Conservation (phyloP, 2,329 filamentous ascomycete genomes). For the Ambrosiella beaveri region DNA sequence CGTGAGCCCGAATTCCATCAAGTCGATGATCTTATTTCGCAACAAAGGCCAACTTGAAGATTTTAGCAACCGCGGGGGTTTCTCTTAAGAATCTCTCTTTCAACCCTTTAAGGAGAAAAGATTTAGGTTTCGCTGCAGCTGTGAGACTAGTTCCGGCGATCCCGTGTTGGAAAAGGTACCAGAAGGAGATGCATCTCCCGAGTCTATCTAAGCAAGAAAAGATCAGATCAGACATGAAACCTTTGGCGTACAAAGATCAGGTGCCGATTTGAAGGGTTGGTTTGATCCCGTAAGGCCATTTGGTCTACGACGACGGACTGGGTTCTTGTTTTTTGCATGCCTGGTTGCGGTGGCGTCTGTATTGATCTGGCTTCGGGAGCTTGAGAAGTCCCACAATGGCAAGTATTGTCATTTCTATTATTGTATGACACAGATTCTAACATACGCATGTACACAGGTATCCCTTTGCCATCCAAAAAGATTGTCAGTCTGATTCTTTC, state of each 20-base stretch:
- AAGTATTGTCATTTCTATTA: neutral
- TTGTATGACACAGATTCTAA: neutral
- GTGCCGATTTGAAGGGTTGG: neutral
- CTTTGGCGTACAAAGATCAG: neutral
- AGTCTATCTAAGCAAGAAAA: neutral
- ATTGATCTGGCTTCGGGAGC: neutral
- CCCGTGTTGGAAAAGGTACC: neutral
- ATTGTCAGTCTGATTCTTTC: constrained; percentile 24
- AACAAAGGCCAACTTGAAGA: constrained; percentile 12
- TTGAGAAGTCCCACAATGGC: neutral
- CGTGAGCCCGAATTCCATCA: constrained; percentile 18
- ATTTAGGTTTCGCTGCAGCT: constrained; percentile 14
- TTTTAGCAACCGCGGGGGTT: constrained; percentile 2
- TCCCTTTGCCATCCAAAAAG: constrained; percentile 19
- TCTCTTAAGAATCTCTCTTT: neutral
- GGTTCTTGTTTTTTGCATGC: neutral
- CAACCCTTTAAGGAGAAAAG: constrained; percentile 1
- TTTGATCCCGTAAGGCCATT: constrained; percentile 16
- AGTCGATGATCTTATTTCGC: constrained; percentile 14
- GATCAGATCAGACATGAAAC: neutral
- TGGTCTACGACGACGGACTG: constrained; percentile 10
- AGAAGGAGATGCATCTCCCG: neutral
- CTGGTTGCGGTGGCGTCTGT: neutral
- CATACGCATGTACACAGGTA: constrained; percentile 15
- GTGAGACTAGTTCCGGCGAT: constrained; percentile 1